Evolutionary conservation across 1,139 yeast genomes (phyloP), one percentile per base, ranked within the genome.

Genomic region (Geotrichum aggregatum): DNA sequence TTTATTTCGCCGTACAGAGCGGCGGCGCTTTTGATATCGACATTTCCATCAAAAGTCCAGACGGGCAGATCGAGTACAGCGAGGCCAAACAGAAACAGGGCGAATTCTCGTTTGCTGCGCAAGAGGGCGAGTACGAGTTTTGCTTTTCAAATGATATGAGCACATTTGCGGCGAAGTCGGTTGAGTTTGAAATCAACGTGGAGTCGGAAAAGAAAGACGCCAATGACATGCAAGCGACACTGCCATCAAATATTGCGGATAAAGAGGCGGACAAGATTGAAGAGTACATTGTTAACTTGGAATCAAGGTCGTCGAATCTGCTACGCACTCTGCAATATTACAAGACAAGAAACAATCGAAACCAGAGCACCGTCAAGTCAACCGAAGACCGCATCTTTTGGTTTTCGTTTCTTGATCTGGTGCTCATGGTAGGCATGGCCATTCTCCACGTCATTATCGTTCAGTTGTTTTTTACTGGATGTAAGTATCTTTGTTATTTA

Each of bases 101-200:
- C 1, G 96, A 91, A 63, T 87, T 85, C 75, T 76, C 80, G 3
- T 82, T 91, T 67, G 74, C 73, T 30, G 96, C 92, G 44, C 61
- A 67, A 43, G 69, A 71, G 39, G 98, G 98, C 34, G 98, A 92
- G 69, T 92, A 91, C 72, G 88, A 87, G 68, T 85, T 92, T 68
- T 92, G 98, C 71, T 89, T 92, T 74, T 74, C 83, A 61, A 89
- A 89, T 68, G 87, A 83, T 56, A 84, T 85, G 88, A 83, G 95
- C 6, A 84, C 95, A 2, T 84, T 82, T 67, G 85, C 92, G 49
- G 94, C 87, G 64, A 91, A 91, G 71, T 83, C 85, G 55, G 84
- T 92, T 62, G 97, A 89, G 70, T 86, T 92, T 64, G 96, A 92
- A 66, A 79, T 92, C 63, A 78, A 76, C 54, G 71, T 77, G 54